Base-by-base conservation (phyloP, 2,329 filamentous ascomycete genomes). In the Trichoderma harzianum region DNA sequence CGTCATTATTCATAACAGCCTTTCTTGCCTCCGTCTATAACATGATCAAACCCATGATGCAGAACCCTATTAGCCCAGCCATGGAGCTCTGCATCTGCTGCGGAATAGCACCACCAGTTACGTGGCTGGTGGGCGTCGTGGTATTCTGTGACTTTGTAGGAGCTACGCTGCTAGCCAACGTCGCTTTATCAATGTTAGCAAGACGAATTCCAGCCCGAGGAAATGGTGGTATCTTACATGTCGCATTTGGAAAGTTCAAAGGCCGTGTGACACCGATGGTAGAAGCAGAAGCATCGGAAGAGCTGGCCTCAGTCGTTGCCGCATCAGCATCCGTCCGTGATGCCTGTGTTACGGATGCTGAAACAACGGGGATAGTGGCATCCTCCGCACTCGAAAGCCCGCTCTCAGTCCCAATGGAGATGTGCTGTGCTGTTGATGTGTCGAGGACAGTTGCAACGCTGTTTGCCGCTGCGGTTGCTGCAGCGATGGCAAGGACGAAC, bases 31-130 rank as follows among this genome's bases (percentile, higher is more conserved):
- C 72, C 60, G 24, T 63, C 62, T 77, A 82, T 70, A 81, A 62
- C 75, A 81, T 76, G 74, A 81, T 77, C 63, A 82, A 74, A 21
- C 80, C 78, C 76, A 82, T 78, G 74, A 81, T 79, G 73, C 79
- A 79, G 72, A 82, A 82, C 43, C 79, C 80, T 70, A 82, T 69
- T n/a, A 82, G 75, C 39, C 80, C 80, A 55, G 74, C 77, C 73
- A 80, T 78, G 63, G 80, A 82, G 60, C 75, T 74, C 73, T 80
- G 76, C 78, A 80, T 78, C 64, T 78, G 77, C 68, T 78, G 76
- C 47, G 78, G 76, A 60, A 79, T 76, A 24, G 79, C 79, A 36
- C 79, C 80, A 21, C 78, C 80, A 14, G 79, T 78, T 21, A 78
- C 77, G 47, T 76, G 75, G 30, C 78, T 72, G 55, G 77, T 69